These are phyloP conservation scores for Takashimella tepidaria DNA, from an alignment of 1,284 basidiomycete species.

Conservation along the genomic window DNA sequence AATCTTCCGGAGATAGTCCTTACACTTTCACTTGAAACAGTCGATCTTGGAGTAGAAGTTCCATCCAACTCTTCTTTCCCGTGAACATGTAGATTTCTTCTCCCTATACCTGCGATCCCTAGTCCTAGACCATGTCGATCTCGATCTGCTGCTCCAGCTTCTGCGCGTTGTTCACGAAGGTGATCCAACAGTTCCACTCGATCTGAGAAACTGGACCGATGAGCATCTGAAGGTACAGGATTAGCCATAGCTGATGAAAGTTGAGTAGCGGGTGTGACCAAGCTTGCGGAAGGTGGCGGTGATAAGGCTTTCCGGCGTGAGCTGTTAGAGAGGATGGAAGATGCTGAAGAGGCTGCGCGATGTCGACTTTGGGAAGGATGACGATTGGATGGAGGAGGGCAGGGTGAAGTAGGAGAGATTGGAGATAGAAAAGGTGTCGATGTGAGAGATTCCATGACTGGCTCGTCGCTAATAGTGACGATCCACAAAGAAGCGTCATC, in stretches of 20 bases:
- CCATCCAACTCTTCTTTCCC: constrained; percentile 30
- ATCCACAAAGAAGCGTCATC: constrained; percentile 41
- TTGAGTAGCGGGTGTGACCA: constrained; percentile 15
- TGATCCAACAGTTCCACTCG: constrained; percentile 31
- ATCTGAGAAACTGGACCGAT: constrained; percentile 10
- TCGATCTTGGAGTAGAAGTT: constrained; percentile 22
- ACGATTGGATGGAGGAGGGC: constrained; percentile 1
- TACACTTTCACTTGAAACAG: constrained; percentile 13
- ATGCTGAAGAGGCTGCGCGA: constrained; percentile 26
- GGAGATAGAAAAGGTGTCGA: too few relatives aligned
- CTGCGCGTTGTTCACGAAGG: constrained; percentile 26
- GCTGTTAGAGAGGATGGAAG: constrained; percentile 22
- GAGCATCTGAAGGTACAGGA: constrained; percentile 14
- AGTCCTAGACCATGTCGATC: constrained; percentile 21
- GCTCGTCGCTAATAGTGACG: not conserved
- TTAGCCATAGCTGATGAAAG: constrained; percentile 24
- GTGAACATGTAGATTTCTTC: constrained; percentile 26
- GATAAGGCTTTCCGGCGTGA: constrained; percentile 29
- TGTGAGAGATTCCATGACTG: constrained; percentile 7
- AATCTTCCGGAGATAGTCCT: constrained; percentile 8
- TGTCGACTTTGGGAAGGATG: constrained; percentile 9
- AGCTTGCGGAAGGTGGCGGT: constrained; percentile 22
- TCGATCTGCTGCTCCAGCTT: constrained; percentile 1
- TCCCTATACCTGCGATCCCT: constrained; percentile 27
- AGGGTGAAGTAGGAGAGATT: constrained; percentile 6